Conservation (phyloP, 2,329 filamentous ascomycete genomes). For the Trichoderma koningii region DNA sequence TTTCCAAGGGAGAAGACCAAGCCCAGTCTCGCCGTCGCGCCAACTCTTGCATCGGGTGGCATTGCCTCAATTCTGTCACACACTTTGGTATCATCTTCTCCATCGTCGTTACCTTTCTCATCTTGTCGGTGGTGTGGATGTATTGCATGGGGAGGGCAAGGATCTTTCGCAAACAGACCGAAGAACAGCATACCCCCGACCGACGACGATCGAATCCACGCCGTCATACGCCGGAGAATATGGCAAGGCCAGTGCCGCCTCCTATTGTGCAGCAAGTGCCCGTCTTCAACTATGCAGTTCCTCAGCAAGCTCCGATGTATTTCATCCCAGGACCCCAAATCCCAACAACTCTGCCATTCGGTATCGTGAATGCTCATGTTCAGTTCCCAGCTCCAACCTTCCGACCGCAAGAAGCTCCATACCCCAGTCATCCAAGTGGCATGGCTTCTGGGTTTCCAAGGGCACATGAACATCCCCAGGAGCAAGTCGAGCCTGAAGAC, state of each 20-base stretch:
- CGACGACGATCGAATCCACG: conserved; percentile 24
- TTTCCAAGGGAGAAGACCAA: neutral
- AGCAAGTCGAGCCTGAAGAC: neutral
- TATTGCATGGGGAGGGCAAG: conserved; percentile 40
- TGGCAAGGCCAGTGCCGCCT: neutral
- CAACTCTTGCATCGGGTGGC: conserved; percentile 40
- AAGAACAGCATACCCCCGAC: conserved; percentile 20
- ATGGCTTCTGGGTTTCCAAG: neutral
- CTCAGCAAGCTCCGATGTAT: conserved; percentile 3
- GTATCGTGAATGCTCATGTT: neutral
- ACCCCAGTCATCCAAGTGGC: neutral
- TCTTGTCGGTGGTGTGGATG: conserved; percentile 39
- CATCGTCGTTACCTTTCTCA: conserved; percentile 35
- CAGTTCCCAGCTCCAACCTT: neutral
- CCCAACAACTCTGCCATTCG: conserved; percentile 7
- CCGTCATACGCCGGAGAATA: neutral
- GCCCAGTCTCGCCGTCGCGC: conserved; percentile 1
- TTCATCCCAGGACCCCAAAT: neutral
- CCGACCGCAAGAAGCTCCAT: conserved; percentile 3
- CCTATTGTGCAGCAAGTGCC: neutral
- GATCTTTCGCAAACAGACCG: conserved; percentile 2
- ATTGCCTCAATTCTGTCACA: conserved; percentile 43
- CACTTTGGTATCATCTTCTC: conserved; percentile 47
- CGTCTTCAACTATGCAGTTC: neutral
- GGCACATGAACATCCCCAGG: neutral